Evolutionary conservation across 805 yeast genomes (phyloP), one percentile per base, ranked within the genome.

Genomic region (Isabelozyma gotoi): DNA sequence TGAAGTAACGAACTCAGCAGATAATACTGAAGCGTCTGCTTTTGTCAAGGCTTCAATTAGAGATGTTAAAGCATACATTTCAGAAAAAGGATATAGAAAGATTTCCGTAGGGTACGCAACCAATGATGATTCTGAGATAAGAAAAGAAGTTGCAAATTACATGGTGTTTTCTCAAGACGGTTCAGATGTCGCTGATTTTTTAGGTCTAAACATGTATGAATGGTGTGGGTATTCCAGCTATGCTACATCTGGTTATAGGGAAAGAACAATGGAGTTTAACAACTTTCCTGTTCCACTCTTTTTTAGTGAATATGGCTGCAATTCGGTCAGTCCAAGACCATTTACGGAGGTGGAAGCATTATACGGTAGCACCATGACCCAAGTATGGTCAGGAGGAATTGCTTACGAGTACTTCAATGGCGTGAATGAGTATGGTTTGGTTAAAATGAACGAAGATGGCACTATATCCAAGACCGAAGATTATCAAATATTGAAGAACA

Each of bases 101-200:
- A 59, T 71, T 14, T 75, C 77, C 1, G 55, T 74, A 12, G 80
- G 78, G 1, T 67, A 67, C 45, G 66, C 73, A 19, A 57, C 67
- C 16, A 65, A 65, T 45, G 74, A 68, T 47, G 71, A 67, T 51
- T 53, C 66, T 7, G 54, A 50, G 12, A 65, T 61, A 10, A 51
- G 73, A 32, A 42, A 48, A 37, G 43, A 47, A 27, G 38, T 65
- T 5, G 56, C 71, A 21, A 50, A 59, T 36, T 68, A 66, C 50
- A 60, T 67, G 39, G 59, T 56, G 33, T 68, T 73, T 47, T 57
- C 52, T 8, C 48, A 50, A 7, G 51, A 49, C 34, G 34, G 8
- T 2, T 11, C n/a, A 10, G 36, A 18, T 4, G 43, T 33, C 20
- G 67, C 60, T 11, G 73, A 68, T 43, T 67, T 68, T 53, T 57